phyloP scores from a whole-genome alignment of 129 eudicot genomes.

The Calendula officinalis region DNA sequence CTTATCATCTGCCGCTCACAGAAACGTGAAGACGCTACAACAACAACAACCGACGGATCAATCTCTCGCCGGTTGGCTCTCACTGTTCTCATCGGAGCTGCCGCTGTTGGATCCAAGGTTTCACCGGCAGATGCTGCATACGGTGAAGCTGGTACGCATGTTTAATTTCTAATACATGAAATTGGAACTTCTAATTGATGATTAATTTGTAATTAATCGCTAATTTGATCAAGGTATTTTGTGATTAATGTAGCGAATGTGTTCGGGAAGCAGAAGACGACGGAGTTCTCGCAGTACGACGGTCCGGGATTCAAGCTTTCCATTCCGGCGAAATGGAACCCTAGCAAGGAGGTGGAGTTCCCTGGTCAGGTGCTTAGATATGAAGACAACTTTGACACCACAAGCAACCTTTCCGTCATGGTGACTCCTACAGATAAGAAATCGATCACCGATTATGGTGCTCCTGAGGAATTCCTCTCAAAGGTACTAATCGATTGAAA shows the following conservation, averaged over 20 bases:
- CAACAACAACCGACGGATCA: constrained; percentile 20
- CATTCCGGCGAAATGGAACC: constrained; percentile 94
- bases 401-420: constrained; percentile 67
- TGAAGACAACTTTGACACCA: constrained; percentile 96
- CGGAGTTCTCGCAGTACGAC: constrained; percentile 62
- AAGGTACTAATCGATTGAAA: constrained; percentile 32
- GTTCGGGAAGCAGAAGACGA: constrained; percentile 89
- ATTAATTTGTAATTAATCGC: not conserved
- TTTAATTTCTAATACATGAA: not conserved
- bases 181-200: not conserved
- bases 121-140: constrained; percentile 98
- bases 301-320: constrained; percentile 81
- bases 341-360: constrained; percentile 93
- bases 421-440: constrained; percentile 87
- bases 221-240: not conserved
- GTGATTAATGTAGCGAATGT: constrained; percentile 67
- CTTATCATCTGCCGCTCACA: constrained; percentile 71
- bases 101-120: constrained; percentile 86
- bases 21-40: constrained; percentile 46
- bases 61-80: constrained; percentile 84
- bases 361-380: constrained; percentile 93
- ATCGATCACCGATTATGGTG: constrained; percentile 80
- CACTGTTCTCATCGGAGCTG: constrained; percentile 86
- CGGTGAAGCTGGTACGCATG: constrained; percentile 80
- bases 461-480: constrained; percentile 86